Evolutionary conservation across 768 basidiomycete species (phyloP).

Genomic region (Auriscalpium vulgare): DNA sequence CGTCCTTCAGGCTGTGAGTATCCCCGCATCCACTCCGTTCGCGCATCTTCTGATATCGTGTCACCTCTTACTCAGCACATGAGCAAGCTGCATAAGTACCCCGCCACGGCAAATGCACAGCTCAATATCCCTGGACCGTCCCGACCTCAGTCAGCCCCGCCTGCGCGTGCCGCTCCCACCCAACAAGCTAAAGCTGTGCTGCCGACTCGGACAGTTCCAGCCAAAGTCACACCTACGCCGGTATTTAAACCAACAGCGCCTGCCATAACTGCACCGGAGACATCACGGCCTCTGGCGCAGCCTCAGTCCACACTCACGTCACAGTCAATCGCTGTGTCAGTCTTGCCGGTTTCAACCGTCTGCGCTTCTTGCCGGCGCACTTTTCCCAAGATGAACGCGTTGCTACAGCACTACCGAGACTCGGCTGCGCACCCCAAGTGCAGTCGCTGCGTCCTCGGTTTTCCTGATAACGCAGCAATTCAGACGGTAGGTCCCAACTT

Average conservation of each 20-base stretch:
- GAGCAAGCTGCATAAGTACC: slow-evolving; percentile 7
- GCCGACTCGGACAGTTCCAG: not conserved
- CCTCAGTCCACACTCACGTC: too few relatives aligned
- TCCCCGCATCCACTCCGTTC: not conserved
- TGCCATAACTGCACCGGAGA: not conserved
- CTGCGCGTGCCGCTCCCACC: not conserved
- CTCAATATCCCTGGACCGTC: not conserved
- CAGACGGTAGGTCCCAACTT: slow-evolving; percentile 25
- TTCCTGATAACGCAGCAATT: slow-evolving; percentile 26
- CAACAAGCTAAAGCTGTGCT: not conserved
- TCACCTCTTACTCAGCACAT: slow-evolving; percentile 3
- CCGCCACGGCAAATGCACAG: not conserved
- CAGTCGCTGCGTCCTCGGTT: slow-evolving; percentile 33
- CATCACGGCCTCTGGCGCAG: not conserved
- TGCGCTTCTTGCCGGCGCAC: too few relatives aligned
- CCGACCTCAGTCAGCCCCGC: not conserved
- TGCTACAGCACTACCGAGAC: slow-evolving; percentile 41
- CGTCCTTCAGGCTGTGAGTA: slow-evolving; percentile 6
- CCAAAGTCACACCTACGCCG: not conserved
- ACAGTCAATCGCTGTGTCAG: too few relatives aligned
- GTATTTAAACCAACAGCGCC: not conserved
- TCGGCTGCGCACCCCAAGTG: slow-evolving; percentile 40
- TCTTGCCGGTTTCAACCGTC: too few relatives aligned
- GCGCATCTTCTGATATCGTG: not conserved
- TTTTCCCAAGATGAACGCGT: slow-evolving; percentile 15